Evolutionary conservation across 495 filamentous ascomycete genomes (phyloP).

Genomic region (Hypoxylon crocopeplum): DNA sequence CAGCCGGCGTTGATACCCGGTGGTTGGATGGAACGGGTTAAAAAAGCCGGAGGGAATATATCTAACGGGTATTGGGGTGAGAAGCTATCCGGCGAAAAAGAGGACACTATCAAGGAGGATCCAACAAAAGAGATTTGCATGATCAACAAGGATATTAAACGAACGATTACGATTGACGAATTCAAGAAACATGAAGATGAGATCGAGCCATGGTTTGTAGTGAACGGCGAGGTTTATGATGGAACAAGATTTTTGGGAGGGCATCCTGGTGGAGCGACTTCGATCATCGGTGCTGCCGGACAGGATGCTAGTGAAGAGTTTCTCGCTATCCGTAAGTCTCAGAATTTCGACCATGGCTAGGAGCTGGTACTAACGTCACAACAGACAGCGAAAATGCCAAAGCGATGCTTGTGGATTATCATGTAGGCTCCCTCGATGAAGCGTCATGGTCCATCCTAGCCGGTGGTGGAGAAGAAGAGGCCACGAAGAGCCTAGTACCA

Average conservation of each 20-base stretch:
- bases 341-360: neutral
- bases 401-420: slow-evolving; percentile 87
- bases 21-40: slow-evolving; percentile 97
- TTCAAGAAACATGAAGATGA: slow-evolving; percentile 71
- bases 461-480: slow-evolving; percentile 21
- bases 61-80: slow-evolving; percentile 90
- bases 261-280: slow-evolving; percentile 89
- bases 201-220: slow-evolving; percentile 85
- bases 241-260: slow-evolving; percentile 82
- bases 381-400: slow-evolving; percentile 92
- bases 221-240: slow-evolving; percentile 93
- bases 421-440: slow-evolving; percentile 79
- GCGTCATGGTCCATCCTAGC: slow-evolving; percentile 60
- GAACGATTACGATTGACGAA: slow-evolving; percentile 73
- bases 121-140: slow-evolving; percentile 74
- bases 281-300: slow-evolving; percentile 84
- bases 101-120: slow-evolving; percentile 45
- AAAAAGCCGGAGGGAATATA: slow-evolving; percentile 83
- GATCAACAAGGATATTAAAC: slow-evolving; percentile 72
- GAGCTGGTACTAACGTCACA: slow-evolving; percentile 5
- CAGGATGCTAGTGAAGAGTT: slow-evolving; percentile 93
- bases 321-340: slow-evolving; percentile 83
- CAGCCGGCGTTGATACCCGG: slow-evolving; percentile 79
- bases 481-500: slow-evolving; percentile 34
- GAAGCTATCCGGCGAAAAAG: slow-evolving; percentile 65